A percentile compares a stretch with the other conserved stretches of the same genome.
Evolutionary conservation across 139 green algal species (phyloP).

Genomic region (Picochlorum costavermella): DNA sequence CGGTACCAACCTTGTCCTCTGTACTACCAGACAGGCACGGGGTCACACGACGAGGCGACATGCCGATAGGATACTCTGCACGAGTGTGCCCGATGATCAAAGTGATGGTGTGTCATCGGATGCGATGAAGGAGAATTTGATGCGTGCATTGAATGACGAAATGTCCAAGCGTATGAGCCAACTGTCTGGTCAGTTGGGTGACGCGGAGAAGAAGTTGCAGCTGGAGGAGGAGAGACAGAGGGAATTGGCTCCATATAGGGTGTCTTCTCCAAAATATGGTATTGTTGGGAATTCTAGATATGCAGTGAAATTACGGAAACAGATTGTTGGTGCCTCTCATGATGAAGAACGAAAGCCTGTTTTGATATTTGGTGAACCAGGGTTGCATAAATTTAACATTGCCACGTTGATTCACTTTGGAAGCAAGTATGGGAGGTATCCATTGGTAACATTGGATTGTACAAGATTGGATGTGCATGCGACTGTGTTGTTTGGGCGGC

Average conservation of each 20-base stretch:
- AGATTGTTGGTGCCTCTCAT: slow-evolving; percentile 37
- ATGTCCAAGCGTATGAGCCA: neutral
- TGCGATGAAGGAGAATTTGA: neutral
- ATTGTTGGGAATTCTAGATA: slow-evolving; percentile 55
- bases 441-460: slow-evolving; percentile 43
- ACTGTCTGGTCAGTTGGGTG: neutral
- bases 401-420: slow-evolving; percentile 61
- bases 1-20: too few relatives aligned
- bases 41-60: too few relatives aligned
- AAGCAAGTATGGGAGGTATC: slow-evolving; percentile 15
- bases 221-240: slow-evolving; percentile 7
- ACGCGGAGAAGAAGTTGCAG: neutral
- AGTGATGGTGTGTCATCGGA: too few relatives aligned
- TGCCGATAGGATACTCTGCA: too few relatives aligned
- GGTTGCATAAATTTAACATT: slow-evolving; percentile 55
- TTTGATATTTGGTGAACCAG: slow-evolving; percentile 61
- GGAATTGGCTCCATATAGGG: slow-evolving; percentile 43
- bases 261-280: slow-evolving; percentile 39
- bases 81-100: too few relatives aligned
- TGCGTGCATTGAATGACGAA: neutral
- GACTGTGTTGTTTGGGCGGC: slow-evolving; percentile 49
- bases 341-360: slow-evolving; percentile 32
- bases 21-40: too few relatives aligned
- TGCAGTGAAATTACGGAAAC: slow-evolving; percentile 35
- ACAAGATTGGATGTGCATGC: slow-evolving; percentile 19